A percentile compares a stretch with the other conserved stretches of the same genome.
phyloP scores from a whole-genome alignment of 441 rosid genomes.

The Pelargonium citronellum region DNA sequence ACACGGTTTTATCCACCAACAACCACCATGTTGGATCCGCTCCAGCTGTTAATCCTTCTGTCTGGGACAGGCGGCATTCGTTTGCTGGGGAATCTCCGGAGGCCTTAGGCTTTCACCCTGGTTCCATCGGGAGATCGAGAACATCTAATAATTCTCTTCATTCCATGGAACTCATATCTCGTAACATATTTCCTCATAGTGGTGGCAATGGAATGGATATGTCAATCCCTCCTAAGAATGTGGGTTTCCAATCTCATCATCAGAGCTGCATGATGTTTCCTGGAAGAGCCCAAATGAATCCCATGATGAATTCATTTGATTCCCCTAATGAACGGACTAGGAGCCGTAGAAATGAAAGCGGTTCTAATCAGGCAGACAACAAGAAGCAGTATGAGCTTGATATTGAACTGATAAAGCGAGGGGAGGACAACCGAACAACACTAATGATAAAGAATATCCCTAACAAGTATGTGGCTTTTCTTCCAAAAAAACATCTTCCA shows the following conservation, averaged over 20 bases:
- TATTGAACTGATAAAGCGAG: constrained; percentile 44
- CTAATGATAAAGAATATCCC: constrained; percentile 80
- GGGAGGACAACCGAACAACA: constrained; percentile 63
- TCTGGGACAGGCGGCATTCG: constrained; percentile 48
- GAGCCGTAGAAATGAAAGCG: constrained; percentile 56
- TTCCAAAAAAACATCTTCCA: constrained; percentile 4
- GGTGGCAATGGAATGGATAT: constrained; percentile 37
- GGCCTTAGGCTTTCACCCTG: constrained; percentile 42
- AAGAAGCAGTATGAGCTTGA: constrained; percentile 65
- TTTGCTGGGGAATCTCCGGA: constrained; percentile 45
- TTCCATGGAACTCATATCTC: constrained; percentile 36
- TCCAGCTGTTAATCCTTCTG: constrained; percentile 38
- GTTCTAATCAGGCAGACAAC: constrained; percentile 41
- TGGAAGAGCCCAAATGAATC: constrained; percentile 38
- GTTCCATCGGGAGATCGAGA: constrained; percentile 46
- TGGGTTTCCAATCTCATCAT: constrained; percentile 45
- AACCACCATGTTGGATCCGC: constrained; percentile 53
- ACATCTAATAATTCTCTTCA: constrained; percentile 34
- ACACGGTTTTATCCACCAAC: constrained; percentile 30
- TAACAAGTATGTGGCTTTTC: constrained; percentile 48
- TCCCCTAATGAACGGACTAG: constrained; percentile 44
- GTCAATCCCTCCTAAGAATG: constrained; percentile 28
- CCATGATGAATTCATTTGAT: constrained; percentile 35
- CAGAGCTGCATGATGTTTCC: constrained; percentile 37
- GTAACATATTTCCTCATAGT: constrained; percentile 32